Conservation (phyloP, 202 grass and related monocot species). For the Carex sylvatica region DNA sequence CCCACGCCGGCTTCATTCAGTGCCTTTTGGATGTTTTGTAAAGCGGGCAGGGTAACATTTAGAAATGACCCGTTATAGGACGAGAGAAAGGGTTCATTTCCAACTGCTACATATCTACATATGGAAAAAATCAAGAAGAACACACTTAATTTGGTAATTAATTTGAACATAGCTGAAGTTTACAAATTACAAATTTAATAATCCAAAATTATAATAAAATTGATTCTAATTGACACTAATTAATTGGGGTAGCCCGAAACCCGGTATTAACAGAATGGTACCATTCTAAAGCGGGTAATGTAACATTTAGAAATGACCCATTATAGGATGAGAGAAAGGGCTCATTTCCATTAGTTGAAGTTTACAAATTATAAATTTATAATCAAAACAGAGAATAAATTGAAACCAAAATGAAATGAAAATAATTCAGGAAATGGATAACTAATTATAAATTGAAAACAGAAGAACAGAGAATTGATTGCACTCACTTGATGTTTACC, state of each 20-base stretch:
- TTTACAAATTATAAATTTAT: too few species aligned
- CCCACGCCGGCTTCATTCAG: slow-evolving; percentile 65
- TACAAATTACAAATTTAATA: background rate
- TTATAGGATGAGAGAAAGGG: too few species aligned
- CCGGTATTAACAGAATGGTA: background rate
- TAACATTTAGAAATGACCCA: too few species aligned
- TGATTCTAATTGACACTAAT: background rate
- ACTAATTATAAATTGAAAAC: background rate
- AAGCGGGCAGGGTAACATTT: slow-evolving; percentile 68
- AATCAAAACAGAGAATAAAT: too few species aligned
- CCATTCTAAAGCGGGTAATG: too few species aligned
- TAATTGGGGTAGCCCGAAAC: background rate
- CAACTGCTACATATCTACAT: slow-evolving; percentile 78
- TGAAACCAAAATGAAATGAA: background rate
- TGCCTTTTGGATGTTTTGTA: slow-evolving; percentile 79
- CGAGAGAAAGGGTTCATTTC: slow-evolving; percentile 81
- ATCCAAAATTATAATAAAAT: background rate
- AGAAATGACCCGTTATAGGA: slow-evolving; percentile 67
- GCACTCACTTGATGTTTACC: slow-evolving; percentile 80
- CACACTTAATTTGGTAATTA: background rate
- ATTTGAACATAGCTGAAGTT: slow-evolving; percentile 3
- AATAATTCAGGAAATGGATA: background rate
- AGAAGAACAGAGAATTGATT: background rate
- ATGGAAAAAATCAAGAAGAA: background rate
- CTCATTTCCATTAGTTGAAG: too few species aligned